Percentiles rank a stretch among this genome's conserved stretches.
These are phyloP conservation scores for Lecanosticta acicola DNA, from an alignment of 2,329 filamentous ascomycete genomes.

Conservation along the genomic window DNA sequence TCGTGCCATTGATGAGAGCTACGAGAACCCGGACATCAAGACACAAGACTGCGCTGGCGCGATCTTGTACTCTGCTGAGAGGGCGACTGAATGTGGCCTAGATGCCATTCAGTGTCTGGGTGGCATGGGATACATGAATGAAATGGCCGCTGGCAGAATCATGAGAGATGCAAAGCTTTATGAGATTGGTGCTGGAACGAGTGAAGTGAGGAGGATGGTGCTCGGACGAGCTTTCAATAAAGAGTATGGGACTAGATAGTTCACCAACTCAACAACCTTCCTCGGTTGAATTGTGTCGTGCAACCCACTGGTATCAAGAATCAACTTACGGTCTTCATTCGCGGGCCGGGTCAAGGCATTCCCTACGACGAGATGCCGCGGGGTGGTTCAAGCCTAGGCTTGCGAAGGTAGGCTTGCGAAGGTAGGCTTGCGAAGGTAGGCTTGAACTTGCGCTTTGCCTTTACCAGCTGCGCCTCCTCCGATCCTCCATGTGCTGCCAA, in stretches of 20 bases:
- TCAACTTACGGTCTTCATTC: too few species aligned
- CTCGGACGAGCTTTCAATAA: constrained; percentile 90
- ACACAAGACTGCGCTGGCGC: constrained; percentile 93
- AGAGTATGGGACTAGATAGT: constrained; percentile 52
- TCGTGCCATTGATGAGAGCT: constrained; percentile 64
- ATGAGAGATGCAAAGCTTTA: constrained; percentile 77
- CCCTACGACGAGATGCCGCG: too few species aligned
- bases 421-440: too few species aligned
- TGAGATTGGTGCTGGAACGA: constrained; percentile 94
- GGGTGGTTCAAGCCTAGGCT: too few species aligned
- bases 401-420: too few species aligned
- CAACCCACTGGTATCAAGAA: too few species aligned
- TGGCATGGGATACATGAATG: constrained; percentile 93
- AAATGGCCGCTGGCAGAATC: constrained; percentile 83
- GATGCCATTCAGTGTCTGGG: constrained; percentile 90
- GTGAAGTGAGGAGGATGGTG: constrained; percentile 88
- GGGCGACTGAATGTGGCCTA: constrained; percentile 77
- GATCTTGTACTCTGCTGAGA: constrained; percentile 86
- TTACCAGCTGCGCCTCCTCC: too few species aligned
- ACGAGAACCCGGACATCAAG: constrained; percentile 48
- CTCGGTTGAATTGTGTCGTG: too few species aligned
- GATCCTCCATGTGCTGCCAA: background rate
- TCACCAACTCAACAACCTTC: too few species aligned
- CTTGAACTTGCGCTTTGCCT: too few species aligned
- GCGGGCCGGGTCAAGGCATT: too few species aligned